Percentiles rank a stretch among this genome's conserved stretches.
Conservation (phyloP, 2,329 filamentous ascomycete genomes). For the Clonostachys byssicola region DNA sequence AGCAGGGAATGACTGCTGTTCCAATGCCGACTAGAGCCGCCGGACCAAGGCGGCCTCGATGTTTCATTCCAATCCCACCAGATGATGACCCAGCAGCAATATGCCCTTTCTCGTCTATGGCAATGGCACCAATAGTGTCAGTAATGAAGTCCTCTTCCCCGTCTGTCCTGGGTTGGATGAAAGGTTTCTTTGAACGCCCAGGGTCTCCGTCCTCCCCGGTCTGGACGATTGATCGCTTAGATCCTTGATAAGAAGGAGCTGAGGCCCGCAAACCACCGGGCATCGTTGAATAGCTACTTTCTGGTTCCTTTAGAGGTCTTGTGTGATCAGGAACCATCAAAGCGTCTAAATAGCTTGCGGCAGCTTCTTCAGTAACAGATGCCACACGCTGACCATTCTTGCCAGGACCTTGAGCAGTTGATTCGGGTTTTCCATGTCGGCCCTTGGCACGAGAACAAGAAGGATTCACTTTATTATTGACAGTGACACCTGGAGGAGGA, state of each 20-base stretch:
- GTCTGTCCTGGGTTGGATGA: background rate
- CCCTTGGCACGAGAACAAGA: no score
- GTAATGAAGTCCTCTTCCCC: constrained; percentile 63
- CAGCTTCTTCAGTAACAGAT: background rate
- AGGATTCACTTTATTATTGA: no score
- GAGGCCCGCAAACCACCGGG: no score
- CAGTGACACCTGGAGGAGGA: no score
- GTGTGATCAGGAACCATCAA: background rate
- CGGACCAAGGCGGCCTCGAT: constrained; percentile 84
- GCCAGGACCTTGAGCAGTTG: no score
- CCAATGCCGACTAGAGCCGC: constrained; percentile 91
- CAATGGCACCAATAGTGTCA: constrained; percentile 95
- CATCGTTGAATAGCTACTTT: constrained; percentile 1
- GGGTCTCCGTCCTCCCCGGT: constrained; percentile 3
- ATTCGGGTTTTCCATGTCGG: no score
- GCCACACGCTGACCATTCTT: no score
- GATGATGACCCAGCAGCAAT: constrained; percentile 96
- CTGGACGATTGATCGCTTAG: constrained; percentile 23
- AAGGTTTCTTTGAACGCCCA: constrained; percentile 4
- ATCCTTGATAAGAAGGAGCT: constrained; percentile 16
- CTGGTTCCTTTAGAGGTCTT: background rate
- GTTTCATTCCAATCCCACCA: constrained; percentile 98
- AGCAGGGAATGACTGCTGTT: constrained; percentile 78
- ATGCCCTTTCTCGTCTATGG: constrained; percentile 77
- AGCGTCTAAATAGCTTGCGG: background rate